Evolutionary conservation across 108 stramenopile species (phyloP).

Genomic region (Ochromonas danica): DNA sequence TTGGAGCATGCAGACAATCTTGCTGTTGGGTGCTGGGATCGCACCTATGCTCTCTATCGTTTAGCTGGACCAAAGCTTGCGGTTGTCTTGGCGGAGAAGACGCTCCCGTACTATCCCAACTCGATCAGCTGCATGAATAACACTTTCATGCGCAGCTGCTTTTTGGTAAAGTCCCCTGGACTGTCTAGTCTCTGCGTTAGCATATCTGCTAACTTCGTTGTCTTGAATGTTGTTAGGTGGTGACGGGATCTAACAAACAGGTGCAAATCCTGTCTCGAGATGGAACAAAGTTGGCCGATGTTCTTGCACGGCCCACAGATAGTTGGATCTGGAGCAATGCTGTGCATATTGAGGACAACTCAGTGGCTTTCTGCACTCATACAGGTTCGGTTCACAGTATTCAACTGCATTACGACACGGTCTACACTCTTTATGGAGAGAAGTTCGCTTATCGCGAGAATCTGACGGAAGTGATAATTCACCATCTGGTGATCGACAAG

Average conservation of each 20-base stretch:
- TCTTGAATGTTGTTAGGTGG: too few relatives aligned
- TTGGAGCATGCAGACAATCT: slow-evolving; percentile 34
- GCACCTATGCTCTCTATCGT: slow-evolving; percentile 61
- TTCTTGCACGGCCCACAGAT: slow-evolving; percentile 31
- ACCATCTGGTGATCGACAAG: slow-evolving; percentile 63
- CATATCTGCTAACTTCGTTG: too few relatives aligned
- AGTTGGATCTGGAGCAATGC: slow-evolving; percentile 62
- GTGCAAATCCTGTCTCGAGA: slow-evolving; percentile 60
- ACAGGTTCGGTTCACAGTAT: slow-evolving; percentile 49
- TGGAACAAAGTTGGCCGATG: slow-evolving; percentile 48
- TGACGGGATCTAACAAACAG: slow-evolving; percentile 57
- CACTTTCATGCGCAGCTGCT: neutral
- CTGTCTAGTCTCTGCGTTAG: too few relatives aligned
- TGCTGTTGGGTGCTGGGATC: slow-evolving; percentile 67
- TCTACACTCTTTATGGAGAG: slow-evolving; percentile 58
- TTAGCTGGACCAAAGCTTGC: too few relatives aligned
- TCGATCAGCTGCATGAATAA: neutral
- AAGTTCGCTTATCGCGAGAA: slow-evolving; percentile 63
- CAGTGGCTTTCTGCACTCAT: slow-evolving; percentile 52
- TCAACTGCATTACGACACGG: slow-evolving; percentile 47
- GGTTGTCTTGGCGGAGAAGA: too few relatives aligned
- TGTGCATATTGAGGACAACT: slow-evolving; percentile 40
- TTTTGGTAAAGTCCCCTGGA: too few relatives aligned
- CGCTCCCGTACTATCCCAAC: slow-evolving; percentile 8
- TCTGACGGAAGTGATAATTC: slow-evolving; percentile 67